Evolutionary conservation across 108 stramenopile species (phyloP).

Genomic region (Seminavis robusta): DNA sequence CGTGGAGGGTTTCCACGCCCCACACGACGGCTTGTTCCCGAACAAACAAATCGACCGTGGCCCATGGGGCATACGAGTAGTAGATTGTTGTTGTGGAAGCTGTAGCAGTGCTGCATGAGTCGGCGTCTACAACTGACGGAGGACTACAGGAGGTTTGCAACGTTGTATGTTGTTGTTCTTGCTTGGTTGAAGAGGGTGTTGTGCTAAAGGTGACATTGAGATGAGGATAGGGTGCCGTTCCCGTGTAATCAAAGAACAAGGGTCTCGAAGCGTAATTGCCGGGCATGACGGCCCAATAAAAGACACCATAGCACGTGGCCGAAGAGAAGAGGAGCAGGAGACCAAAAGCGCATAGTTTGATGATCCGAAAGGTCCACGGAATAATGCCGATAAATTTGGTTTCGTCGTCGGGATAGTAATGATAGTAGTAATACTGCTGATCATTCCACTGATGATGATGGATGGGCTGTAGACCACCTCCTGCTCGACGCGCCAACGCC

Average conservation of each 20-base stretch:
- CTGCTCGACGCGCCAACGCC: too few species aligned
- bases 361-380: slow-evolving; percentile 10
- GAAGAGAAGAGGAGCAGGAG: neutral
- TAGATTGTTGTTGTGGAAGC: slow-evolving; percentile 3
- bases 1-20: slow-evolving; percentile 17
- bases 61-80: slow-evolving; percentile 23
- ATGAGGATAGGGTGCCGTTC: too few species aligned
- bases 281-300: slow-evolving; percentile 39
- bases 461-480: too few species aligned
- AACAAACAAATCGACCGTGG: slow-evolving; percentile 40
- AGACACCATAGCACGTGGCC: slow-evolving; percentile 5
- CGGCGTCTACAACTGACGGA: too few species aligned
- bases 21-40: slow-evolving; percentile 29
- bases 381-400: slow-evolving; percentile 26
- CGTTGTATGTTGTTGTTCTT: neutral
- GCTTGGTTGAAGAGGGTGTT: slow-evolving; percentile 1
- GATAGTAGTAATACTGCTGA: neutral
- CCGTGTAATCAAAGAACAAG: slow-evolving; percentile 46
- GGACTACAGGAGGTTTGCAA: too few species aligned
- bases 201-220: too few species aligned
- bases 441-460: too few species aligned
- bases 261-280: slow-evolving; percentile 7
- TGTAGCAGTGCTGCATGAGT: neutral
- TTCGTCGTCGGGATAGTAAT: slow-evolving; percentile 1
- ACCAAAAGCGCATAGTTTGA: neutral